phyloP scores from a whole-genome alignment of 495 filamentous ascomycete genomes.

The Penicillium desertorum region DNA sequence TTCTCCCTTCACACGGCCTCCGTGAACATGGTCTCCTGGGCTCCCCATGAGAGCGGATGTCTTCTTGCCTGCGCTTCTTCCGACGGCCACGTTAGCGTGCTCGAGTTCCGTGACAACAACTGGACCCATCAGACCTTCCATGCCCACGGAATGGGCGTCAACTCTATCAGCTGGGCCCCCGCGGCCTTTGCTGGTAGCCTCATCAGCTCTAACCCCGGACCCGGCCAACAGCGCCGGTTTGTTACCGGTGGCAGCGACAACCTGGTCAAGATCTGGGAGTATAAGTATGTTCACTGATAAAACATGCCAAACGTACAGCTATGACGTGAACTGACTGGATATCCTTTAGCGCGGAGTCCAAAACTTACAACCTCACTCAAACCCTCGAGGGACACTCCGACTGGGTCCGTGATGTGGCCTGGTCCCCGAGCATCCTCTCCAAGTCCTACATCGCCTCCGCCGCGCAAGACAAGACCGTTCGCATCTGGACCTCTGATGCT shows the following conservation, averaged over 20 bases:
- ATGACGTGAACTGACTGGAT: slow-evolving; percentile 13
- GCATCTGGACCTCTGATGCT: slow-evolving; percentile 87
- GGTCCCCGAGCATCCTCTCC: slow-evolving; percentile 88
- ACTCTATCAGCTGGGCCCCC: slow-evolving; percentile 94
- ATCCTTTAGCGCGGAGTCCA: slow-evolving; percentile 47
- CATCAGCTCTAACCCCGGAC: slow-evolving; percentile 65
- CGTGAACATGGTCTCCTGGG: slow-evolving; percentile 95
- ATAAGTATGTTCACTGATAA: slow-evolving; percentile 41
- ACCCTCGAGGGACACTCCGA: slow-evolving; percentile 78
- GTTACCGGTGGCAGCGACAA: slow-evolving; percentile 95
- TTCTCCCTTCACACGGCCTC: slow-evolving; percentile 88
- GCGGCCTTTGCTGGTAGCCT: slow-evolving; percentile 75
- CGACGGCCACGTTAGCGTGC: slow-evolving; percentile 87
- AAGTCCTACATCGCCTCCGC: slow-evolving; percentile 95
- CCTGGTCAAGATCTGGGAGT: slow-evolving; percentile 85
- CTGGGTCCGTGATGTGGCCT: slow-evolving; percentile 98
- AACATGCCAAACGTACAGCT: neutral
- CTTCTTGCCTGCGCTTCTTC: slow-evolving; percentile 91
- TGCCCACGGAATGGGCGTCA: slow-evolving; percentile 89
- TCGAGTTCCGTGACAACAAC: slow-evolving; percentile 93
- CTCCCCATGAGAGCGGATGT: slow-evolving; percentile 93
- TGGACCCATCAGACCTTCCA: slow-evolving; percentile 84
- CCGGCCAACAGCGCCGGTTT: slow-evolving; percentile 68
- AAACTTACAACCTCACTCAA: slow-evolving; percentile 55
- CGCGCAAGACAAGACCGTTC: slow-evolving; percentile 92